Evolutionary conservation across 106 monocot species (phyloP).

Genomic region (Dendrobium huoshanense): DNA sequence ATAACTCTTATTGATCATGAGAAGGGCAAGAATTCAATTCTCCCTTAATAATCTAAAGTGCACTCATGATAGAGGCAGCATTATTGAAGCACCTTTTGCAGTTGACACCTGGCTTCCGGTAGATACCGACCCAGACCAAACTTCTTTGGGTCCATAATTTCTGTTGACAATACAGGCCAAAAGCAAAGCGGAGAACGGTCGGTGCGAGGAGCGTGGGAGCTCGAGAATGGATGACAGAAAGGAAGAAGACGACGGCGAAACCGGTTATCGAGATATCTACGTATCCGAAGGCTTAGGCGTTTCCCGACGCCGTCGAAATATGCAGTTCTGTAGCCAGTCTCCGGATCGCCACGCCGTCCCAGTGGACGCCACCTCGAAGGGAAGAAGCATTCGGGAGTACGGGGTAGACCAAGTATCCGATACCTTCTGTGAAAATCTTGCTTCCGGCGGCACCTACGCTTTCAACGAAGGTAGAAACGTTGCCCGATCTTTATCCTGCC

Average conservation of each 20-base stretch:
- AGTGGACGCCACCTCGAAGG: neutral
- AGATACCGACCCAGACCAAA: neutral
- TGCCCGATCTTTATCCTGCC: constrained; percentile 5
- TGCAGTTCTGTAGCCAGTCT: constrained; percentile 10
- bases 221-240: neutral
- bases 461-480: neutral
- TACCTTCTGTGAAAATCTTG: neutral
- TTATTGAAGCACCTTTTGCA: too few species aligned
- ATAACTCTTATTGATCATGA: too few species aligned
- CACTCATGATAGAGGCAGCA: too few species aligned
- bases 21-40: too few species aligned
- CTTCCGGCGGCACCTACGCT: neutral
- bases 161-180: neutral
- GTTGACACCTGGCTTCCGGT: neutral
- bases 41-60: too few species aligned
- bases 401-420: constrained; percentile 8
- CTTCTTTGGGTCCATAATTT: neutral
- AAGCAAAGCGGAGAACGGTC: neutral
- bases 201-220: neutral
- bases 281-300: neutral
- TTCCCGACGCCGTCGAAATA: neutral
- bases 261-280: neutral
- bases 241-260: neutral
- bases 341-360: constrained; percentile 5
- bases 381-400: constrained; percentile 13